phyloP scores from a whole-genome alignment of 257 asterid genomes.

The Datura wrightii region DNA sequence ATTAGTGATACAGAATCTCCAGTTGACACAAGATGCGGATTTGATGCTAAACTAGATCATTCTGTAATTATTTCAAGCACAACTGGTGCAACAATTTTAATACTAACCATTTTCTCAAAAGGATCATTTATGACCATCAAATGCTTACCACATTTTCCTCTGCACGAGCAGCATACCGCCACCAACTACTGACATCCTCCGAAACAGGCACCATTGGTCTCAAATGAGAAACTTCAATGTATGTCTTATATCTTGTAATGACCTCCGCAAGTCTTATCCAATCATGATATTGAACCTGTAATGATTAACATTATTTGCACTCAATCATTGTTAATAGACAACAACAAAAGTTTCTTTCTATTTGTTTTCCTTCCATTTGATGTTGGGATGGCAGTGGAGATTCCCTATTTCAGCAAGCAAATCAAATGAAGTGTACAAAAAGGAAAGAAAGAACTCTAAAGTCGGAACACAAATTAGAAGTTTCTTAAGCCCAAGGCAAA shows the following conservation, averaged over 20 bases:
- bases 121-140: constrained; percentile 12
- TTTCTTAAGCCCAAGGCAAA: not conserved
- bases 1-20: constrained; percentile 7
- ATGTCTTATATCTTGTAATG: constrained; percentile 76
- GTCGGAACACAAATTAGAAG: constrained; percentile 15
- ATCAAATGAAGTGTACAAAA: constrained; percentile 31
- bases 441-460: constrained; percentile 30
- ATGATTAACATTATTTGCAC: constrained; percentile 27
- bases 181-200: constrained; percentile 68
- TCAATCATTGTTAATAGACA: not conserved
- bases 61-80: constrained; percentile 24
- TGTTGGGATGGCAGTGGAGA: constrained; percentile 6
- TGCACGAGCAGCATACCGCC: constrained; percentile 96
- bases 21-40: not conserved
- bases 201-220: constrained; percentile 84
- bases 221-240: constrained; percentile 84
- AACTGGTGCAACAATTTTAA: constrained; percentile 7
- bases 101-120: constrained; percentile 12
- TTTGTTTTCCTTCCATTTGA: not conserved
- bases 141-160: constrained; percentile 81
- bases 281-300: constrained; percentile 95
- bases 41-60: not conserved
- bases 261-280: constrained; percentile 98
- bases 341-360: constrained; percentile 10
- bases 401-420: constrained; percentile 18